phyloP scores from a whole-genome alignment of 345 rosid species.

The Gossypium ekmanianum region DNA sequence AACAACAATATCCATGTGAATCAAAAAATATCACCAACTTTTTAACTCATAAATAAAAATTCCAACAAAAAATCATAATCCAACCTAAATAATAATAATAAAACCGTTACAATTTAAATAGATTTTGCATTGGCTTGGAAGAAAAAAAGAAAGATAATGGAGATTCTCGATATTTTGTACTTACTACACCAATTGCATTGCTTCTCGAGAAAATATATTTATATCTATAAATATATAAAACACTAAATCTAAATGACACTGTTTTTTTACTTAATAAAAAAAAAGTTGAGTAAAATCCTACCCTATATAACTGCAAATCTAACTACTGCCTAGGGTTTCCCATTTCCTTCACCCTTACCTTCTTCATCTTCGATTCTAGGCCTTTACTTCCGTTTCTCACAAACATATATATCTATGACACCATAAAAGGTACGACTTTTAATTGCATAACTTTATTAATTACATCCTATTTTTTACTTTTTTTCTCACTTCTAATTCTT shows the following conservation, averaged over 20 bases:
- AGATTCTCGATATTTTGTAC: no score
- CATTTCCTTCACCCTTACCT: neutral
- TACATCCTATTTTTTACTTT: neutral
- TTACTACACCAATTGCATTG: no score
- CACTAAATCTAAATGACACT: neutral
- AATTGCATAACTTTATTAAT: neutral
- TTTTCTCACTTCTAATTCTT: neutral
- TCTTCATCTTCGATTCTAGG: slow-evolving; percentile 8
- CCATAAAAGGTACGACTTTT: slow-evolving; percentile 18
- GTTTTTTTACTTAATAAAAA: neutral
- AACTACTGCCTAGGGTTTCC: slow-evolving; percentile 28
- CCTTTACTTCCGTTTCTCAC: slow-evolving; percentile 16
- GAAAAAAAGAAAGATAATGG: no score
- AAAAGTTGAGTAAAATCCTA: neutral
- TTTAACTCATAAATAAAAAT: no score
- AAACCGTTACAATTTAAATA: no score
- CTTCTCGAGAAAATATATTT: no score
- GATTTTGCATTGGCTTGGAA: no score
- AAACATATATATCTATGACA: slow-evolving; percentile 10
- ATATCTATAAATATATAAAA: no score
- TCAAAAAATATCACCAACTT: no score
- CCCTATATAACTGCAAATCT: slow-evolving; percentile 37
- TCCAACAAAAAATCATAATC: no score
- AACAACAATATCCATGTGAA: no score
- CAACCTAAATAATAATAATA: no score